phyloP scores from a whole-genome alignment of 2,329 filamentous ascomycete genomes.

The Pyrenophora graminea region DNA sequence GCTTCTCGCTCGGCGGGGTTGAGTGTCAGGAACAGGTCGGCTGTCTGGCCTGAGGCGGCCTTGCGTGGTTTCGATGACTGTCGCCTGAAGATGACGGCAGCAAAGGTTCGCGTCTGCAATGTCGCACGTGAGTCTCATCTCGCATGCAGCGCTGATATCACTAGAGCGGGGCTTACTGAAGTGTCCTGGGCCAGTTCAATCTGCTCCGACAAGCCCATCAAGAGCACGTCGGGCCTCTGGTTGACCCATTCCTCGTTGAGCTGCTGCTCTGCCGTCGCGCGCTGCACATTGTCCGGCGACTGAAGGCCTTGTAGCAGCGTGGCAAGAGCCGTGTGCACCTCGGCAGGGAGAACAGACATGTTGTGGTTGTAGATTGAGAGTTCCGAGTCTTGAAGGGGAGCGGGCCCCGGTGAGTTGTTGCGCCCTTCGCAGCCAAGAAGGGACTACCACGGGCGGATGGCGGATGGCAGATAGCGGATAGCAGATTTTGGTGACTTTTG shows the following conservation, averaged over 20 bases:
- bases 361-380: constrained; percentile 23
- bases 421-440: constrained; percentile 19
- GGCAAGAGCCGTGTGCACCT: constrained; percentile 80
- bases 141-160: background rate
- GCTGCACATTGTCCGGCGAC: constrained; percentile 83
- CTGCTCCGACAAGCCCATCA: constrained; percentile 95
- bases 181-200: constrained; percentile 76
- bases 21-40: constrained; percentile 85
- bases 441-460: background rate
- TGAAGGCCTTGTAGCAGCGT: constrained; percentile 88
- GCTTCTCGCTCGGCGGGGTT: constrained; percentile 71
- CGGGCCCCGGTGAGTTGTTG: constrained; percentile 21
- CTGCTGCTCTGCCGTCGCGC: constrained; percentile 86
- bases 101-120: constrained; percentile 79
- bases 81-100: constrained; percentile 90
- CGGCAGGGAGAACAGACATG: constrained; percentile 85
- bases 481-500: background rate
- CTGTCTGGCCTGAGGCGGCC: constrained; percentile 66
- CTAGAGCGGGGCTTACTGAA: constrained; percentile 56
- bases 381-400: constrained; percentile 17
- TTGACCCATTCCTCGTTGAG: constrained; percentile 88
- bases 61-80: constrained; percentile 90
- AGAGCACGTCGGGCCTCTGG: constrained; percentile 78
- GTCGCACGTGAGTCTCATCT: constrained; percentile 9
- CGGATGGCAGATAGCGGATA: background rate